Percentiles rank a stretch among this genome's conserved stretches.
These are phyloP conservation scores for Rhazya stricta DNA, from an alignment of 257 asterid species.

Conservation along the genomic window DNA sequence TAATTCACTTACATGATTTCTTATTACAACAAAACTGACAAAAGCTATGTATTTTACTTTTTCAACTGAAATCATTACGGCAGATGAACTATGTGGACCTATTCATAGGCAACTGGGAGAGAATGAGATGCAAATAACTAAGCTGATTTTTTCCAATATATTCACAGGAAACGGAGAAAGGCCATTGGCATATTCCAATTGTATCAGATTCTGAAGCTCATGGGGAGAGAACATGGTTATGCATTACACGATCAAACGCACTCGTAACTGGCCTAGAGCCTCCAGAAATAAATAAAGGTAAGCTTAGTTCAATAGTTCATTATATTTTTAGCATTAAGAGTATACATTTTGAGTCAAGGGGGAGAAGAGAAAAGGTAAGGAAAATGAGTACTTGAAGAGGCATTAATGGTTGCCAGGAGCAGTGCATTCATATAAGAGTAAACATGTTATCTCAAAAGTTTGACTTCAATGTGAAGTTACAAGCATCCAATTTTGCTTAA, in stretches of 20 bases:
- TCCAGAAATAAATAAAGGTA: constrained; percentile 35
- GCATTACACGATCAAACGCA: constrained; percentile 51
- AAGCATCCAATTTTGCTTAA: neutral
- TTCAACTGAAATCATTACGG: neutral
- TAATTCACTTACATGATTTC: neutral
- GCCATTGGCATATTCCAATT: constrained; percentile 86
- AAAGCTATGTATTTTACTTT: neutral
- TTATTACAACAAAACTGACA: neutral
- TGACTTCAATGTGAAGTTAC: neutral
- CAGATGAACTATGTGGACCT: neutral
- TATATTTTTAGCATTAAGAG: neutral
- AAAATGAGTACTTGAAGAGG: neutral
- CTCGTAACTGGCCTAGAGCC: constrained; percentile 28
- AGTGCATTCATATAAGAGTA: neutral
- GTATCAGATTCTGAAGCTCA: constrained; percentile 52
- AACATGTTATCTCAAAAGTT: neutral
- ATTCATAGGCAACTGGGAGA: neutral
- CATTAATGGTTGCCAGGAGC: neutral
- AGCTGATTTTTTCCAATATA: constrained; percentile 11
- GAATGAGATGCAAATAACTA: neutral
- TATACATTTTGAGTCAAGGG: neutral
- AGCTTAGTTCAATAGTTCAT: neutral
- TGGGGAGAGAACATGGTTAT: constrained; percentile 65
- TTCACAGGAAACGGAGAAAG: constrained; percentile 69
- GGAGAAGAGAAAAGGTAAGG: neutral